These are phyloP conservation scores for Talaromyces marneffei DNA, from an alignment of 2,329 filamentous ascomycete genomes.

Conservation along the genomic window DNA sequence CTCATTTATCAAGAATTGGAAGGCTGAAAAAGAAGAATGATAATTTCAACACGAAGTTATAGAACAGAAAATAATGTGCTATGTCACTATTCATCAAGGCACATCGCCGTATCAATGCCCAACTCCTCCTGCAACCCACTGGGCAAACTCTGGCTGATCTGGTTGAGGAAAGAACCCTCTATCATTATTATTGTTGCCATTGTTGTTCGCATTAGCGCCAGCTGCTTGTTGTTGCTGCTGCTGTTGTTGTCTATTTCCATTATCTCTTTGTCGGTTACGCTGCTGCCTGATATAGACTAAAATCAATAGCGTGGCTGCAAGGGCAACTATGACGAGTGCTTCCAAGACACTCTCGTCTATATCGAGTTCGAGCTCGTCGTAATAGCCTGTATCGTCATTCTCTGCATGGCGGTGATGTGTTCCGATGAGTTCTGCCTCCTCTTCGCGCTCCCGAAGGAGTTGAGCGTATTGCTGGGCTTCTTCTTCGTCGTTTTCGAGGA, in stretches of 20 bases:
- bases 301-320: slow-evolving; percentile 67
- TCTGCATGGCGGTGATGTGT: slow-evolving; percentile 15
- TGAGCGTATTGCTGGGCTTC: slow-evolving; percentile 58
- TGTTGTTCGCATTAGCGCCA: slow-evolving; percentile 1
- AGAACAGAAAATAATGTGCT: not conserved
- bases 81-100: slow-evolving; percentile 13
- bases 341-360: slow-evolving; percentile 77
- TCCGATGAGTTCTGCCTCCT: slow-evolving; percentile 30
- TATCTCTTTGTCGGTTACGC: slow-evolving; percentile 33
- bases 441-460: slow-evolving; percentile 35
- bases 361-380: slow-evolving; percentile 56
- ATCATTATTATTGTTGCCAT: slow-evolving; percentile 3
- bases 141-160: slow-evolving; percentile 61
- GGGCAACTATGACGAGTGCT: slow-evolving; percentile 72
- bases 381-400: slow-evolving; percentile 45
- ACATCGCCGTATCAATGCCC: slow-evolving; percentile 39
- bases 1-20: not conserved
- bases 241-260: slow-evolving; percentile 21
- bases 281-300: slow-evolving; percentile 67
- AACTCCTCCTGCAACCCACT: slow-evolving; percentile 64
- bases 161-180: slow-evolving; percentile 59
- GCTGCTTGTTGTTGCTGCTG: not conserved
- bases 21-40: not conserved
- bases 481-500: slow-evolving; percentile 65
- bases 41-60: not conserved